Base-by-base conservation (phyloP, 176 grass and related monocot species). In the Panicum miliaceum region DNA sequence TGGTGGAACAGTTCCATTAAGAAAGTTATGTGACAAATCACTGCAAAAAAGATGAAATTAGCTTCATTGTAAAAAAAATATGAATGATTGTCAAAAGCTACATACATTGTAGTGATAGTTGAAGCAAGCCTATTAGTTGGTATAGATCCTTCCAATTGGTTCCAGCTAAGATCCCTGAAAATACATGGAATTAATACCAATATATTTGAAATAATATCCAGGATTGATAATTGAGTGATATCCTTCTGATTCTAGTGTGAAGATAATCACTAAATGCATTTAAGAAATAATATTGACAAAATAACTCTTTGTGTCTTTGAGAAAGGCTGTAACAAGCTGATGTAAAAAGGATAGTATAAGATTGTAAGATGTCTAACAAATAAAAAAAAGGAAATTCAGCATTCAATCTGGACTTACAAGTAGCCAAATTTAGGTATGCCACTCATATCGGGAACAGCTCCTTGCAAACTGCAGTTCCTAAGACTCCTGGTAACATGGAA, bases 91-190 rank as follows among this genome's bases (percentile, higher is more conserved):
- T 51, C n/a, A 63, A 85, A 26, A 64, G 26, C 15, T 79, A 69
- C 81, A 83, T 98, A 98, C 96, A 96, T 90, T 0, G 96, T 99
- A 12, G 96, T 99, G 43, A 99, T 86, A 76, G 68, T 86, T 71
- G 80, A 75, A 64, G 96, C 72, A 59, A 99, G 88, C 74, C 89
- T 94, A 81, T 88, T 82, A 26, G 83, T 83, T 56, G 96, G 88
- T 89, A 99, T 84, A 64, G 80, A 76, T 48, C 96, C 96, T 8
- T 62, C 90, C 88, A 99, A 81, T 69, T 96, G 80, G 90, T 99
- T 99, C 89, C 81, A 92, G 82, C 96, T 96, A 78, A 99, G 93
- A 94, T 99, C 96, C 86, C 96, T 99, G 93, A 94, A 94, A 99
- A 52, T 53, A 42, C 80, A 81, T 54, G 54, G n/a, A 81, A 60